Conservation (phyloP, 495 filamentous ascomycete genomes). For the Pseudevernia furfuracea region DNA sequence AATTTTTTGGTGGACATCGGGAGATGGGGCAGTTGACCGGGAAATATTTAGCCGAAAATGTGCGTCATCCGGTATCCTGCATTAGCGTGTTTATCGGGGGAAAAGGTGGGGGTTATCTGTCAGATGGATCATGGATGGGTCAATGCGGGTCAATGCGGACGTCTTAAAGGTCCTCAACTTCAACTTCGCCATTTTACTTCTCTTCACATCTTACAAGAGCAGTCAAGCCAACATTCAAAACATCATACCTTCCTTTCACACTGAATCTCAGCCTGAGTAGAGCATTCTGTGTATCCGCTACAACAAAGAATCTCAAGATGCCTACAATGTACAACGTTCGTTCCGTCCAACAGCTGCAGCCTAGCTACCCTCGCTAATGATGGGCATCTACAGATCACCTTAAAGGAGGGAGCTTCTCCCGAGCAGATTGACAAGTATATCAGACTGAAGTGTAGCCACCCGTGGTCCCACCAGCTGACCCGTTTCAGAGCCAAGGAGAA, state of each 20-base stretch:
- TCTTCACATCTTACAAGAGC: not conserved
- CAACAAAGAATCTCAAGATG: slow-evolving; percentile 9
- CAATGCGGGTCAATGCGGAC: not conserved
- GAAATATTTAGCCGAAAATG: not conserved
- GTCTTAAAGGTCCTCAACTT: not conserved
- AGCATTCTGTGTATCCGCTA: not conserved
- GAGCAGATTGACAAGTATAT: slow-evolving; percentile 58
- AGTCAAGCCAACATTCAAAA: not conserved
- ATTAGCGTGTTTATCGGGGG: not conserved
- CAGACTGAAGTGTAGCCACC: not conserved
- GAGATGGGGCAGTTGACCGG: not conserved
- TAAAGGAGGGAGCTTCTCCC: slow-evolving; percentile 55
- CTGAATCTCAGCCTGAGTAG: not conserved
- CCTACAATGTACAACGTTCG: slow-evolving; percentile 59
- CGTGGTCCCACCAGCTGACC: not conserved
- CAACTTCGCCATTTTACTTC: not conserved
- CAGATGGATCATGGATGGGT: not conserved
- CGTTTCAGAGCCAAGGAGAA: slow-evolving; percentile 62
- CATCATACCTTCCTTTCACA: not conserved
- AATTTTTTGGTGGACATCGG: not conserved
- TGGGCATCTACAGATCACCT: slow-evolving; percentile 56
- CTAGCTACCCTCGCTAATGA: not conserved
- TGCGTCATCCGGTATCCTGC: slow-evolving; percentile 3
- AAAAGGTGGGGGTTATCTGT: not conserved
- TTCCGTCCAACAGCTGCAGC: slow-evolving; percentile 12